Base-by-base conservation (phyloP, 345 rosid species). In the Gossypium mustelinum region DNA sequence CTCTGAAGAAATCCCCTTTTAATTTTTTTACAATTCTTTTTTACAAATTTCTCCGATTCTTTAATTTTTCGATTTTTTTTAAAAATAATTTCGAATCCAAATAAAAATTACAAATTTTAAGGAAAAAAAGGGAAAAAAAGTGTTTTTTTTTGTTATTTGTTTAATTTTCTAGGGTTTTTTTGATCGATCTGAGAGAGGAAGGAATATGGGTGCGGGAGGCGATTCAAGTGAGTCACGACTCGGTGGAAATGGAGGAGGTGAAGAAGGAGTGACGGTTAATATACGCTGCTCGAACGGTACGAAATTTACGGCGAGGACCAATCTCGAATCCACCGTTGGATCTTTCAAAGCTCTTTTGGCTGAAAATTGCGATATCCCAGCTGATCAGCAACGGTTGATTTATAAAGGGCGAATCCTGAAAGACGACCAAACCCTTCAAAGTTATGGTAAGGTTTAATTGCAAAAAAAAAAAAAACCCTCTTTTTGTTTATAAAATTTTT, bases 341-440 rank as follows among this genome's bases (percentile, higher is more conserved):
- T 81, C 79, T 3, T 88, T 91, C 82, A 91, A 91, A 76, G 82
- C 70, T 47, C 39, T 88, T 39, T 77, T 89, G 79, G 89, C 94
- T n/a, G 84, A 79, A 80, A 87, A 73, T 75, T 86, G 91, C 79
- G 94, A 88, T n/a, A 82, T 88, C 14, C 92, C 93, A 18, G 89
- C 93, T 20, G 84, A 89, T 74, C 94, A 89, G 78, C 97, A 89
- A 82, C 84, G 93, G 2, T 72, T 92, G 89, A 92, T 92, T 84
- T 92, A 90, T 73, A 92, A 89, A 75, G 94, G 97, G 20, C 97
- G 97, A 74, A 92, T 92, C 77, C 82, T 92, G 73, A 92, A 92
- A 80, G 97, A 92, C 75, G 94, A 87, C 70, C 91, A 88, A 68
- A 77, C 88, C 44, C 93, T 92, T 16, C 83, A 75, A 45, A 89